Evolutionary conservation across 768 basidiomycete species (phyloP).

Genomic region (Lactarius quietus): DNA sequence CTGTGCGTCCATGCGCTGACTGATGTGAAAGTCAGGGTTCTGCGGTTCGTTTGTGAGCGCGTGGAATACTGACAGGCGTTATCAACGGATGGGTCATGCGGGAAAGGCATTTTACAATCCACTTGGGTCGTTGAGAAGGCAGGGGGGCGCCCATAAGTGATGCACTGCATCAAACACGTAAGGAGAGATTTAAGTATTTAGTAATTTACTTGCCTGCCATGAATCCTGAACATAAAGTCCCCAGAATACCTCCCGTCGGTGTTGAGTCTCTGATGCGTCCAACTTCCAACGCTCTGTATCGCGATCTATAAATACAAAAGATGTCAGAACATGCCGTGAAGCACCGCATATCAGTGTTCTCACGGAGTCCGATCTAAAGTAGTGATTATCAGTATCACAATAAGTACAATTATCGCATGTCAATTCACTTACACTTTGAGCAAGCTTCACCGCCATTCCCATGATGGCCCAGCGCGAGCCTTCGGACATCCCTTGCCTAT

Average conservation of each 20-base stretch:
- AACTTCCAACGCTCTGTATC: constrained; percentile 67
- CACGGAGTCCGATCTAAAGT: constrained; percentile 63
- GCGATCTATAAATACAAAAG: constrained; percentile 45
- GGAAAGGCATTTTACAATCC: constrained; percentile 38
- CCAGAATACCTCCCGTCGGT: constrained; percentile 57
- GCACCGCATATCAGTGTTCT: constrained; percentile 31
- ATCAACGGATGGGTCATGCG: constrained; percentile 44
- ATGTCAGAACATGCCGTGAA: constrained; percentile 9
- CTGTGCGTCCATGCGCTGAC: constrained; percentile 69
- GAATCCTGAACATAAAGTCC: constrained; percentile 64
- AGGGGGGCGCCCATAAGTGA: constrained; percentile 69
- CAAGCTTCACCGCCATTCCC: constrained; percentile 69
- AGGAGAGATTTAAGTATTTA: neutral
- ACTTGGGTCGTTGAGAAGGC: constrained; percentile 45
- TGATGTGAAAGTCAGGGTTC: constrained; percentile 29
- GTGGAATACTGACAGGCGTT: constrained; percentile 54
- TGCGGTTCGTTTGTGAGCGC: constrained; percentile 28
- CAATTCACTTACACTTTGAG: constrained; percentile 50
- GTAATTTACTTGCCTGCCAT: constrained; percentile 51
- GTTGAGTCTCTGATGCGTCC: constrained; percentile 51
- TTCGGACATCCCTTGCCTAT: constrained; percentile 37
- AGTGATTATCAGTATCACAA: constrained; percentile 13
- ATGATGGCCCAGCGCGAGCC: constrained; percentile 63
- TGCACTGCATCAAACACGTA: constrained; percentile 41
- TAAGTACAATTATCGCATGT: constrained; percentile 23